Percentiles rank a stretch among this genome's conserved stretches.
These are phyloP conservation scores for Ophiostoma populinum DNA, from an alignment of 2,329 filamentous ascomycete species.

Conservation along the genomic window DNA sequence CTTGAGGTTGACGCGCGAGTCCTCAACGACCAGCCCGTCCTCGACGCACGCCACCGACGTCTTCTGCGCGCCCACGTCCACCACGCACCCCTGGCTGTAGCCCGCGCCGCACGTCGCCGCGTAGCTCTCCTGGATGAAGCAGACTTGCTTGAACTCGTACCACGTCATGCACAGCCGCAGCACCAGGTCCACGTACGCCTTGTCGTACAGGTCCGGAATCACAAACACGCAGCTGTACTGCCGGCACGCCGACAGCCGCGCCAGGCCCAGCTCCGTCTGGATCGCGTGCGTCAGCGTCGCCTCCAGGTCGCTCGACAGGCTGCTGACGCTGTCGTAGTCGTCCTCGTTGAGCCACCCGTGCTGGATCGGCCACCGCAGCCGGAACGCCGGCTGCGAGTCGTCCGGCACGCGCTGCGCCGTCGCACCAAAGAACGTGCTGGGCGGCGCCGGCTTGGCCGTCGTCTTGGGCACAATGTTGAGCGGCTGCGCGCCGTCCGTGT, in stretches of 20 bases:
- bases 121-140: constrained; percentile 91
- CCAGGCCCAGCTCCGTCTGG: constrained; percentile 64
- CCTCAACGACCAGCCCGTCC: constrained; percentile 85
- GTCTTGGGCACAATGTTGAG: not conserved
- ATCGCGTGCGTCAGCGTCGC: constrained; percentile 75
- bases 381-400: constrained; percentile 74
- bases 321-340: constrained; percentile 65
- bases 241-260: constrained; percentile 61
- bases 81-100: constrained; percentile 84
- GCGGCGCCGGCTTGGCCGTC: constrained; percentile 17
- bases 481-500: not conserved
- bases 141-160: constrained; percentile 77
- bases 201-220: constrained; percentile 93
- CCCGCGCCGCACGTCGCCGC: constrained; percentile 90
- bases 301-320: constrained; percentile 75
- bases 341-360: constrained; percentile 79
- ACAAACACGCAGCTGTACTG: constrained; percentile 96
- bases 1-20: constrained; percentile 89
- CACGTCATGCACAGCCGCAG: constrained; percentile 75
- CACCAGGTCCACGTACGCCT: constrained; percentile 71
- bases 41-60: constrained; percentile 95
- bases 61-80: constrained; percentile 94
- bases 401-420: constrained; percentile 78
- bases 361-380: constrained; percentile 80
- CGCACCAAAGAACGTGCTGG: constrained; percentile 59